Percentiles rank a stretch among this genome's conserved stretches.
These are phyloP conservation scores for Tetradesmus lagerheimii DNA, from an alignment of 139 green algal genomes.

Conservation along the genomic window DNA sequence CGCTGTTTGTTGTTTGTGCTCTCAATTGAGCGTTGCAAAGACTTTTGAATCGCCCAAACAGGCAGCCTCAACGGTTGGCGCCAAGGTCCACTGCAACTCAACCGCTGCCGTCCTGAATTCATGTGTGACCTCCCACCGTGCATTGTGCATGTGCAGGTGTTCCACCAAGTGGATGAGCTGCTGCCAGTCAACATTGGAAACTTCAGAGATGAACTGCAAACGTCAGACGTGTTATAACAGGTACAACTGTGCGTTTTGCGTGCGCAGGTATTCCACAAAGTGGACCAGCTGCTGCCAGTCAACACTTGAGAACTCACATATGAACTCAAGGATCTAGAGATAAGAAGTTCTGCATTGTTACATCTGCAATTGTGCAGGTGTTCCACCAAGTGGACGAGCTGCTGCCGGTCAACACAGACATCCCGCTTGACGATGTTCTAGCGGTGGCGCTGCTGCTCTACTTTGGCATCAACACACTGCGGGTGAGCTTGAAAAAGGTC, in stretches of 20 bases:
- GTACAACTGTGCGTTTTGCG: background rate
- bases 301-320: slow-evolving; percentile 3
- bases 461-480: slow-evolving; percentile 92
- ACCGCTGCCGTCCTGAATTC: too few relatives aligned
- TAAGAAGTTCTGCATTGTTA: too few relatives aligned
- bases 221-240: too few relatives aligned
- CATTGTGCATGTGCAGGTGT: background rate
- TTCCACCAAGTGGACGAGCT: slow-evolving; percentile 90
- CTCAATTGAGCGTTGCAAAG: too few relatives aligned
- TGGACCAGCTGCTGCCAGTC: slow-evolving; percentile 86
- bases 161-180: slow-evolving; percentile 90
- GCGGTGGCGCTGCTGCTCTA: slow-evolving; percentile 85
- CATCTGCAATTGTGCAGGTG: slow-evolving; percentile 45
- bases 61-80: too few relatives aligned
- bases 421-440: slow-evolving; percentile 92
- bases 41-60: too few relatives aligned
- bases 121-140: background rate
- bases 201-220: too few relatives aligned
- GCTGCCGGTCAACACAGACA: slow-evolving; percentile 65
- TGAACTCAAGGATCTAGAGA: too few relatives aligned
- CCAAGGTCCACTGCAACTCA: too few relatives aligned
- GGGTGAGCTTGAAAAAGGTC: too few relatives aligned
- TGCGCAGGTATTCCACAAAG: slow-evolving; percentile 78
- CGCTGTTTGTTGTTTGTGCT: too few relatives aligned
- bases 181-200: slow-evolving; percentile 64